A percentile compares a stretch with the other conserved stretches of the same genome.
phyloP scores from a whole-genome alignment of 2,329 filamentous ascomycete species.

The Diaporthe sp. region DNA sequence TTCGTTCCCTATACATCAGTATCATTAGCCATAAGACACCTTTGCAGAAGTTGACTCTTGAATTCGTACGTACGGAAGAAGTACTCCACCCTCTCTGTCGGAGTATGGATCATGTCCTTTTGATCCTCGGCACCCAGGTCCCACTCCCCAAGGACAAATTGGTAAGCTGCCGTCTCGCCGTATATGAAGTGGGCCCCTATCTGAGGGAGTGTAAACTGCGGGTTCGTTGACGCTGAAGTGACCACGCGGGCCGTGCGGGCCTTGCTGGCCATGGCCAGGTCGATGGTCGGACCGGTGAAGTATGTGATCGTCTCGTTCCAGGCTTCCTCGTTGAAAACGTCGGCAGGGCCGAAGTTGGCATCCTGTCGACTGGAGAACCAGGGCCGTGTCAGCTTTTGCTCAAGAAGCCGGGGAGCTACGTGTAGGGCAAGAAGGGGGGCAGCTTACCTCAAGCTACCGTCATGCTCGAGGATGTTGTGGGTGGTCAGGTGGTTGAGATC shows the following conservation, averaged over 20 bases:
- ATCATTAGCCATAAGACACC: not conserved
- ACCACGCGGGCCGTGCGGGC: not conserved
- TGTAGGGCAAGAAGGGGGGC: not conserved
- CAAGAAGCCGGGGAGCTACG: not conserved
- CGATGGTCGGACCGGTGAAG: not conserved
- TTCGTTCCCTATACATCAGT: not conserved
- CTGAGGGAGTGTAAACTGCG: not conserved
- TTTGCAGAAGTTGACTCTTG: not conserved
- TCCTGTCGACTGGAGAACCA: not conserved
- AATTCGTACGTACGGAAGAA: not conserved
- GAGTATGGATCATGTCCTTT: not conserved
- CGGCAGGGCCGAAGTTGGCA: conserved; percentile 3
- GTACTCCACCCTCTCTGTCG: not conserved
- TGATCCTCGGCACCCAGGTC: not conserved
- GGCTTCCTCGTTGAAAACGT: not conserved
- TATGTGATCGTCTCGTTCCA: not conserved
- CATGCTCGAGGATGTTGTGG: conserved; percentile 8
- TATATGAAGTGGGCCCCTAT: not conserved
- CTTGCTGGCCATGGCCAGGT: not conserved
- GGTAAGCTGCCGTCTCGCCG: not conserved
- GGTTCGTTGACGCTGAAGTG: not conserved
- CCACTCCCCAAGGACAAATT: not conserved
- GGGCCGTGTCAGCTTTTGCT: not conserved
- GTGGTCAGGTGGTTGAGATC: not conserved
- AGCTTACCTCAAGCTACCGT: not conserved